Base-by-base conservation (phyloP, 805 yeast species). In the Yarrowia sp. region DNA sequence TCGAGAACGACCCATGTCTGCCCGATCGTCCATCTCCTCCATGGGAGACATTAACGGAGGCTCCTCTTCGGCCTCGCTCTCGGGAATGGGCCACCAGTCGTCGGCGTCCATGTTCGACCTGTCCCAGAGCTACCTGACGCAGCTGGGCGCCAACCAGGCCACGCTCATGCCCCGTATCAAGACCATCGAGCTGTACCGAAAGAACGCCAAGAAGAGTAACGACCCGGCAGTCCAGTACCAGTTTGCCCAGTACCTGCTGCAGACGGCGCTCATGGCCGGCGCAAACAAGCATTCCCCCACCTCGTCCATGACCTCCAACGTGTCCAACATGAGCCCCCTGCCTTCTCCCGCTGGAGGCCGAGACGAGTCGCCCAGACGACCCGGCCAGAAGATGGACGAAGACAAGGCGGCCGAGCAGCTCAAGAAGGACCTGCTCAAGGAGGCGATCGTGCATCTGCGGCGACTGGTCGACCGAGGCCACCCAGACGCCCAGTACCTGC, bases 181-280 rank as follows among this genome's bases (percentile, higher is more conserved):
- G 75, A 92, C 97, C 5, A 85, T 94, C 68, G 97, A 93, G 72
- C 82, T 91, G 81, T 93, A 94, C 79, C 84, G 95, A 67, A 84
- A 88, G 71, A 93, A 91, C 74, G 97, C 96, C 6, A 88, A 88
- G 72, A 90, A 88, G 73, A 85, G 92, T 20, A 88, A 87, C 74
- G 97, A 94, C 74, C 96, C 97, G 0, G 86, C 85, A 19, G 88
- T 91, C n/a, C 84, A 92, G 72, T 91, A 92, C 77, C 92, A 92
- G 74, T 92, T 91, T 75, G 97, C 98, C 0, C 95, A 92, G 78
- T 91, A 90, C 76, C 88, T 91, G 87, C 79, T 92, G 64, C 94
- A 91, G 76, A 90, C 96, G 0, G 97, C 96, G 1, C 81, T 93
- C 38, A 69, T 75, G 33, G 72, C 77, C 9, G 73, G 73, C 33